phyloP scores from a whole-genome alignment of 2,329 filamentous ascomycete species.

The Beauveria rudraprayagi region DNA sequence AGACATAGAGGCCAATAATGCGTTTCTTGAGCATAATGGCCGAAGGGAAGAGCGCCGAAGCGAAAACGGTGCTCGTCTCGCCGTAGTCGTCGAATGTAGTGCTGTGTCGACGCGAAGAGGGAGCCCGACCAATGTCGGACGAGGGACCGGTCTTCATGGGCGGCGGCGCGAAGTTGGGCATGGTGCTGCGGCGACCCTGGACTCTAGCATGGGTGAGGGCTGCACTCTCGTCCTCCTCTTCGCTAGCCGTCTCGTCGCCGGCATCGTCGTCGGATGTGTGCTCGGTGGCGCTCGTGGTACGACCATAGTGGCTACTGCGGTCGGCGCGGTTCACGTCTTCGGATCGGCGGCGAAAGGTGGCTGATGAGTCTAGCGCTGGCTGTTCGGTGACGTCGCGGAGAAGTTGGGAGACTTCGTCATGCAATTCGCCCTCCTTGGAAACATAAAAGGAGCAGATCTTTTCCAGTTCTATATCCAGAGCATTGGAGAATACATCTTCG shows the following conservation, averaged over 20 bases:
- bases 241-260: constrained; percentile 55
- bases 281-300: constrained; percentile 31
- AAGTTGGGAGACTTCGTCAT: constrained; percentile 71
- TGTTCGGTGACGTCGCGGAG: constrained; percentile 64
- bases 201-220: constrained; percentile 40
- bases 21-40: constrained; percentile 88
- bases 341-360: constrained; percentile 26
- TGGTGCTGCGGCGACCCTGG: constrained; percentile 27
- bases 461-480: constrained; percentile 82
- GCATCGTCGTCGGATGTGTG: constrained; percentile 47
- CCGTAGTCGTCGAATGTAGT: constrained; percentile 68
- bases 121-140: constrained; percentile 41
- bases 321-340: constrained; percentile 17
- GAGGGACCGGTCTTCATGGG: constrained; percentile 54
- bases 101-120: constrained; percentile 54
- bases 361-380: constrained; percentile 40
- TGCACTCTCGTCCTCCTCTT: constrained; percentile 54
- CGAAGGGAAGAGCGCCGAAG: constrained; percentile 54
- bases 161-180: constrained; percentile 29
- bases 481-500: constrained; percentile 71
- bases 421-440: constrained; percentile 81
- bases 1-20: constrained; percentile 79
- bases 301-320: constrained; percentile 18
- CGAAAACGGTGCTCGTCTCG: constrained; percentile 56
- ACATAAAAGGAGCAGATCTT: constrained; percentile 90